Conservation (phyloP, 1,284 basidiomycete species). For the Ceratobasidium sp. region DNA sequence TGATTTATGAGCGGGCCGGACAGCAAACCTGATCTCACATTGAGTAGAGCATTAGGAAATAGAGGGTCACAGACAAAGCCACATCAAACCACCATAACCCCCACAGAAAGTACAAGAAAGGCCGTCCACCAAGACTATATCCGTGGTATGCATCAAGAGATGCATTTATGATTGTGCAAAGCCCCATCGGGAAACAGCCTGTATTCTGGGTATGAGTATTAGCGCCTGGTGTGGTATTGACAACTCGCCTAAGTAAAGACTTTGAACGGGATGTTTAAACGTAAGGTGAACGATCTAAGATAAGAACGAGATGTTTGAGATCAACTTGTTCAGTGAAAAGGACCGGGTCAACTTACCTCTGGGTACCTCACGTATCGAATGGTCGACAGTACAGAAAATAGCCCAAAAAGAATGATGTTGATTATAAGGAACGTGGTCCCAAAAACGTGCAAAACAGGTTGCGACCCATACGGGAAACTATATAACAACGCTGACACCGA, state of each 20-base stretch:
- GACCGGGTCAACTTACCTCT: background rate
- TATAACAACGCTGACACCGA: conserved; percentile 24
- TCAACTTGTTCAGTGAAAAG: too few relatives aligned
- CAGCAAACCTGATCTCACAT: background rate
- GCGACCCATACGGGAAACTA: conserved; percentile 31
- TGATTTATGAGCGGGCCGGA: background rate
- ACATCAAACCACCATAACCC: conserved; percentile 38
- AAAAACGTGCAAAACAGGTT: conserved; percentile 18
- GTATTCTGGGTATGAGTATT: too few relatives aligned
- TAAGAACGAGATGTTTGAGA: background rate
- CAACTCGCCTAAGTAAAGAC: conserved; percentile 21
- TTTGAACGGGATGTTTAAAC: conserved; percentile 27
- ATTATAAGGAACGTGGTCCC: conserved; percentile 28
- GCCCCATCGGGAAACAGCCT: conserved; percentile 36
- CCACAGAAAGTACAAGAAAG: conserved; percentile 29
- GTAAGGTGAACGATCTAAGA: background rate
- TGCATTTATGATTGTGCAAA: conserved; percentile 31
- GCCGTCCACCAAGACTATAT: conserved; percentile 6
- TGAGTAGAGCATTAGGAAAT: conserved; percentile 33
- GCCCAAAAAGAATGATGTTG: conserved; percentile 19
- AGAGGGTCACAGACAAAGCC: background rate
- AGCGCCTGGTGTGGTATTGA: background rate
- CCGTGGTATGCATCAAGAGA: conserved; percentile 7
- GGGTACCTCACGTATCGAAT: conserved; percentile 33
- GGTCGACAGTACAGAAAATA: conserved; percentile 17